These are phyloP conservation scores for Cyclostephanos tholiformis DNA, from an alignment of 108 stramenopile genomes.

Conservation along the genomic window DNA sequence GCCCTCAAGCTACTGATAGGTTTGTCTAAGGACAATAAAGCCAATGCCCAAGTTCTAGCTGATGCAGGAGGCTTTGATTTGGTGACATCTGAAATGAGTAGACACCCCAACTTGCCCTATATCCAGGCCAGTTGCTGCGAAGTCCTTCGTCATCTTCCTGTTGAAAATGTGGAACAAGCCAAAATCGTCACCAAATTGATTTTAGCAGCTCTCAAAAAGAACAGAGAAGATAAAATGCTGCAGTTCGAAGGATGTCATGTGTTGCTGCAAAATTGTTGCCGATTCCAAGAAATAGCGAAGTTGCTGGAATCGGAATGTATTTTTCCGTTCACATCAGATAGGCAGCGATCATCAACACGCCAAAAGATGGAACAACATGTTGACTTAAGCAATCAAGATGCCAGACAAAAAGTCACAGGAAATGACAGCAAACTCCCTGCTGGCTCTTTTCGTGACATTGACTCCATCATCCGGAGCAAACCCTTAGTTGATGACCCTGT, in stretches of 20 bases:
- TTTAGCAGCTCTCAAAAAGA: constrained; percentile 34
- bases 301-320: constrained; percentile 14
- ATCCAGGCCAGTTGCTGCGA: constrained; percentile 26
- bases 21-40: constrained; percentile 22
- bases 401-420: background rate
- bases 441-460: background rate
- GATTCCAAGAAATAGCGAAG: constrained; percentile 8
- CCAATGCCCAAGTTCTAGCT: constrained; percentile 12
- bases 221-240: constrained; percentile 23
- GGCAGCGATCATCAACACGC: background rate
- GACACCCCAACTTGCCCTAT: constrained; percentile 7
- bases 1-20: constrained; percentile 29
- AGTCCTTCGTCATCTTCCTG: constrained; percentile 30
- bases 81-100: constrained; percentile 30
- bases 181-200: constrained; percentile 13
- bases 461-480: constrained; percentile 3
- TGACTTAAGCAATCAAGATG: background rate
- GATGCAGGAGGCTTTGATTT: constrained; percentile 27
- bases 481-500: constrained; percentile 20
- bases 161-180: constrained; percentile 25
- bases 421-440: background rate
- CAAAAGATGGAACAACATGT: constrained; percentile 1
- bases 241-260: constrained; percentile 39
- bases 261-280: constrained; percentile 26
- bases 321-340: background rate